phyloP scores from a whole-genome alignment of 768 basidiomycete genomes.

The Brasilioporus rufonigricans region DNA sequence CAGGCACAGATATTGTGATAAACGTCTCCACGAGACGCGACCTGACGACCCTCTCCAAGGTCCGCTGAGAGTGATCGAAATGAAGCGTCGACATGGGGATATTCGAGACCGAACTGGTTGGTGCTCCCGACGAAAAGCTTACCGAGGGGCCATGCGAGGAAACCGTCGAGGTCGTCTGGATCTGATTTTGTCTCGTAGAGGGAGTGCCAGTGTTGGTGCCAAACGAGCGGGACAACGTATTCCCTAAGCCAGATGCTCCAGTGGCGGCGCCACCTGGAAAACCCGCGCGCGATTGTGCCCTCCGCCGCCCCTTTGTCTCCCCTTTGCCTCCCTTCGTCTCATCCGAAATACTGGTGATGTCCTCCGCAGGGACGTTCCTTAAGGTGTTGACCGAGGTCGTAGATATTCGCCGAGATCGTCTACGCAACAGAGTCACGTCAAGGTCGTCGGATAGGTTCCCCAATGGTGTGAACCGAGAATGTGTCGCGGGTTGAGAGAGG shows the following conservation, averaged over 20 bases:
- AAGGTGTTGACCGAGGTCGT: slow-evolving; percentile 51
- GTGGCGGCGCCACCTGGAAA: slow-evolving; percentile 29
- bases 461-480: slow-evolving; percentile 54
- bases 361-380: slow-evolving; percentile 47
- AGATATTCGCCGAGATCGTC: slow-evolving; percentile 61
- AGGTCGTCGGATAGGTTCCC: slow-evolving; percentile 70
- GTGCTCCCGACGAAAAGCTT: slow-evolving; percentile 4
- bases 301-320: slow-evolving; percentile 40
- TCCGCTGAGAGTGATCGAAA: slow-evolving; percentile 63
- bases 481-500: slow-evolving; percentile 62
- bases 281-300: slow-evolving; percentile 46
- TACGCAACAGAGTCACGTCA: slow-evolving; percentile 57
- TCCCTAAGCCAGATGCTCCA: slow-evolving; percentile 10
- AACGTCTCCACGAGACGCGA: slow-evolving; percentile 81
- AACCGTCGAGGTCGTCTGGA: slow-evolving; percentile 52
- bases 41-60: slow-evolving; percentile 65
- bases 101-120: slow-evolving; percentile 7
- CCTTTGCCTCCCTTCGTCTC: slow-evolving; percentile 21
- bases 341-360: slow-evolving; percentile 29
- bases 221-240: slow-evolving; percentile 16
- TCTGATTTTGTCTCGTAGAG: slow-evolving; percentile 36
- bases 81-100: slow-evolving; percentile 35
- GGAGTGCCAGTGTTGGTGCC: slow-evolving; percentile 24
- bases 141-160: slow-evolving; percentile 36
- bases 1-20: slow-evolving; percentile 51